Percentiles rank a stretch among this genome's conserved stretches.
phyloP scores from a whole-genome alignment of 2,329 filamentous ascomycete genomes.

The Nigrospora sphaerica region DNA sequence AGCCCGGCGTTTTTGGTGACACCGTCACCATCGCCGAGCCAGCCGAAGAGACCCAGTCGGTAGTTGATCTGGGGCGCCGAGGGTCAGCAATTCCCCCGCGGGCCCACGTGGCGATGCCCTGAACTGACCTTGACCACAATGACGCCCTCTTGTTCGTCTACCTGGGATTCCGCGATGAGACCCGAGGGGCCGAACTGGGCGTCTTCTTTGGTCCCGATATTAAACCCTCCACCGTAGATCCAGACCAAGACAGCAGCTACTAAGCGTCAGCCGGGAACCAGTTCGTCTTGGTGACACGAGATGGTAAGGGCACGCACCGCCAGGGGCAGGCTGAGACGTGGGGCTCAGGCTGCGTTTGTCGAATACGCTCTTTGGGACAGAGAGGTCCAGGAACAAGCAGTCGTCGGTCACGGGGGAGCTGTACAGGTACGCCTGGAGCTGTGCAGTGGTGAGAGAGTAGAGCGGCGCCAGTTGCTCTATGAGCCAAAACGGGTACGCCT shows the following conservation, averaged over 20 bases:
- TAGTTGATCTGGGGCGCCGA: constrained; percentile 26
- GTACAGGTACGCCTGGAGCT: too few relatives aligned
- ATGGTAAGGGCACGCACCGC: too few relatives aligned
- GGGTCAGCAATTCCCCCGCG: too few relatives aligned
- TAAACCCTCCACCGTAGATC: constrained; percentile 38
- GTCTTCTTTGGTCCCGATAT: constrained; percentile 30
- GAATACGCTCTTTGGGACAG: constrained; percentile 34
- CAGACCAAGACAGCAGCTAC: constrained; percentile 37
- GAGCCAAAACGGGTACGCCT: too few relatives aligned
- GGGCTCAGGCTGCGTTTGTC: constrained; percentile 14
- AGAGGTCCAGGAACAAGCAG: constrained; percentile 43
- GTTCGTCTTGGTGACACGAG: neutral
- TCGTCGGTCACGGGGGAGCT: constrained; percentile 25
- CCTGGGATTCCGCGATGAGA: neutral
- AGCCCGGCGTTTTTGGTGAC: constrained; percentile 37
- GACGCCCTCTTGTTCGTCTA: neutral
- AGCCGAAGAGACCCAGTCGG: constrained; percentile 35
- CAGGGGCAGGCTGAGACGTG: neutral
- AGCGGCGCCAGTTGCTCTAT: too few relatives aligned
- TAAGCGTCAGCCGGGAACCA: constrained; percentile 1
- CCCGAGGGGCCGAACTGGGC: neutral
- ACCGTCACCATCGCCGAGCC: constrained; percentile 38
- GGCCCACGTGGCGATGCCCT: too few relatives aligned
- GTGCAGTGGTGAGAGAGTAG: too few relatives aligned
- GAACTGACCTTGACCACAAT: neutral